These are phyloP conservation scores for Citropsis articulata DNA, from an alignment of 345 rosid genomes.

Conservation along the genomic window DNA sequence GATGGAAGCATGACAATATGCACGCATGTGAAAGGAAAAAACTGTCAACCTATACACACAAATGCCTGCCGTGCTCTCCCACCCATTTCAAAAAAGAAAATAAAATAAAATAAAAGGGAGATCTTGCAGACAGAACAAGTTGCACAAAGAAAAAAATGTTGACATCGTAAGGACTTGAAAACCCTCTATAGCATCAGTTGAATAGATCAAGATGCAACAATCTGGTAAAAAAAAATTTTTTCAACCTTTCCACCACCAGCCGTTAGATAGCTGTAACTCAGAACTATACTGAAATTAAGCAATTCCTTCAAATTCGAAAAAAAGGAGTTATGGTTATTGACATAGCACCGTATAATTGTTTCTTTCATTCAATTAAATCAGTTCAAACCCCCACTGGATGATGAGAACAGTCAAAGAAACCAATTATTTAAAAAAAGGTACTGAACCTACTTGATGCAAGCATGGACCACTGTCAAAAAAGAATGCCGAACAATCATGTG, in stretches of 20 bases:
- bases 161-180: not conserved
- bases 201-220: not conserved
- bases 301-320: not conserved
- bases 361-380: not conserved
- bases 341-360: not conserved
- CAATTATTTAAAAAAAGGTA: constrained; percentile 2
- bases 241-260: not conserved
- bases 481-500: constrained; percentile 94
- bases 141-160: not conserved
- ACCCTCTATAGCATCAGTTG: not conserved
- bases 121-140: not conserved
- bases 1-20: constrained; percentile 1
- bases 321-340: not conserved
- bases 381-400: not conserved
- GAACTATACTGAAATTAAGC: not conserved
- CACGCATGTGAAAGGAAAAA: not conserved
- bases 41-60: not conserved
- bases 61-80: not conserved
- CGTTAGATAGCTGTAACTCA: not conserved
- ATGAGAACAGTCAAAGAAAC: constrained; percentile 1
- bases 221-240: not conserved
- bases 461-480: constrained; percentile 95
- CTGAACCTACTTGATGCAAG: constrained; percentile 79
- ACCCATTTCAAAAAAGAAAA: not conserved
- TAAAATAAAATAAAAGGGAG: not conserved